Evolutionary conservation across 352 stramenopile genomes (phyloP).

Genomic region (Achlya hypogyna): DNA sequence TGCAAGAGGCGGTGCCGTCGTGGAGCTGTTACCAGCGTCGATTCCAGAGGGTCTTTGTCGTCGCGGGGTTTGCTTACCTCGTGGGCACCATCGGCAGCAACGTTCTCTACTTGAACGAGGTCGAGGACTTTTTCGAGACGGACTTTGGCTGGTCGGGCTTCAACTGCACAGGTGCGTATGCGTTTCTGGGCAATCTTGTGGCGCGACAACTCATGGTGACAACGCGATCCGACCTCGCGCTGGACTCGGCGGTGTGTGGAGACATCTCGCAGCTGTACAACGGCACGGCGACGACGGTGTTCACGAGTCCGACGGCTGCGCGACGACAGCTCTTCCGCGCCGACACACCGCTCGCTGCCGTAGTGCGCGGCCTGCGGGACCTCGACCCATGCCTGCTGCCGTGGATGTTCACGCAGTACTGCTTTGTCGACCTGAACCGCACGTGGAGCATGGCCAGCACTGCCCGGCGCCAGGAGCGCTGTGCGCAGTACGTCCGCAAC

Average conservation of each 20-base stretch:
- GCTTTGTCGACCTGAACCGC: neutral
- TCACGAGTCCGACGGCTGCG: neutral
- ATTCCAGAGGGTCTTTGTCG: too few species aligned
- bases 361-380: neutral
- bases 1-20: too few species aligned
- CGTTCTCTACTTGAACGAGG: neutral
- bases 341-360: neutral
- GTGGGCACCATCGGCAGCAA: too few species aligned
- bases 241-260: neutral
- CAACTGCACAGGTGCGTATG: neutral
- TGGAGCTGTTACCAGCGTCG: too few species aligned
- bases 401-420: slow-evolving; percentile 5
- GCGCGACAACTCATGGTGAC: neutral
- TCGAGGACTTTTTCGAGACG: neutral
- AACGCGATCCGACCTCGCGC: neutral
- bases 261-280: neutral
- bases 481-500: neutral
- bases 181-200: slow-evolving; percentile 7
- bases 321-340: neutral
- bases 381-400: slow-evolving; percentile 4
- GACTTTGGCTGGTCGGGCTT: slow-evolving; percentile 15
- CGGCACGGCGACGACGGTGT: neutral
- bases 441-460: neutral
- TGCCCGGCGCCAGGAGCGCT: neutral
- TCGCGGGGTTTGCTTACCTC: too few species aligned